Percentiles rank a stretch among this genome's conserved stretches.
Evolutionary conservation across 768 basidiomycete genomes (phyloP).

Genomic region (Lentinula boryana): DNA sequence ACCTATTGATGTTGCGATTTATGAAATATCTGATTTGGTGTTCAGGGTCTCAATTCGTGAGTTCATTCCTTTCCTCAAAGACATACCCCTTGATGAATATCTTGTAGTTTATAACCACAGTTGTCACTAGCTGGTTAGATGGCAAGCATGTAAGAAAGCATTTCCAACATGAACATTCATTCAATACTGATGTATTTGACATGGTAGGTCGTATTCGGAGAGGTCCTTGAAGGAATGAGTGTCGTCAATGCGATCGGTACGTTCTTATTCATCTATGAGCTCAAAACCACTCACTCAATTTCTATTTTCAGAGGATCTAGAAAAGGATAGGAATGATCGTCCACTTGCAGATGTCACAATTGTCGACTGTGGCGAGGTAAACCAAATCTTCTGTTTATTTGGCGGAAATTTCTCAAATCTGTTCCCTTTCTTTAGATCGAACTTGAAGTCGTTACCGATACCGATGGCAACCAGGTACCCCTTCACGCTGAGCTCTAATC

Average conservation of each 20-base stretch:
- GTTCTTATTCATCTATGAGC: conserved; percentile 13
- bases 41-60: conserved; percentile 81
- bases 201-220: conserved; percentile 83
- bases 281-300: conserved; percentile 9
- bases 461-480: conserved; percentile 85
- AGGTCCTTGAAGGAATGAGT: conserved; percentile 90
- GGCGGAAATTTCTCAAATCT: not conserved
- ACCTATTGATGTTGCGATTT: not conserved
- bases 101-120: conserved; percentile 86
- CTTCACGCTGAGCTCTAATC: conserved; percentile 88
- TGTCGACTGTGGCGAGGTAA: conserved; percentile 82
- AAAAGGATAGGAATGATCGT: conserved; percentile 65
- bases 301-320: conserved; percentile 57
- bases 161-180: not conserved
- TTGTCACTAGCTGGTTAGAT: conserved; percentile 85
- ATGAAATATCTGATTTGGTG: not conserved
- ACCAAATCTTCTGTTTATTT: conserved; percentile 9
- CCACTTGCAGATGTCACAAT: conserved; percentile 78
- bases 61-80: conserved; percentile 16
- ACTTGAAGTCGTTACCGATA: conserved; percentile 47
- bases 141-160: conserved; percentile 61
- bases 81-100: conserved; percentile 2
- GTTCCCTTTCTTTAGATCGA: conserved; percentile 33
- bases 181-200: not conserved
- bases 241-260: conserved; percentile 70